Conservation (phyloP, 331 rosid species). For the Acacia concinna region DNA sequence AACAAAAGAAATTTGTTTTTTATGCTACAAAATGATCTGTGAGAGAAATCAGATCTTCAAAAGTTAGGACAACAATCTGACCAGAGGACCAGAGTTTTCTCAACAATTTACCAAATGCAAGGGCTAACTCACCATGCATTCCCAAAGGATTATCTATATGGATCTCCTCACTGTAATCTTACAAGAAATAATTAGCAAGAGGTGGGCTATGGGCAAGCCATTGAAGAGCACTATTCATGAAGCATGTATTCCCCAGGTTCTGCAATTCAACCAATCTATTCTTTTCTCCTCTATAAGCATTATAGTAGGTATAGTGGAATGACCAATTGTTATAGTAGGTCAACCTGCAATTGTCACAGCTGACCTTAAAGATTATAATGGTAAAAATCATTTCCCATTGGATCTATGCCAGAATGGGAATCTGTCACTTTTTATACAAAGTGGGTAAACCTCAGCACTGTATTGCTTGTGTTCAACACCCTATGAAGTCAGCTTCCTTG, state of each 20-base stretch:
- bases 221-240: constrained; percentile 92
- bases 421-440: constrained; percentile 76
- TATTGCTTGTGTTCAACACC: constrained; percentile 61
- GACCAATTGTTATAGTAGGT: constrained; percentile 83
- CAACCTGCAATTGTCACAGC: constrained; percentile 90
- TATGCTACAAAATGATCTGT: too few species aligned
- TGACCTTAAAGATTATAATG: constrained; percentile 84
- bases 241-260: constrained; percentile 96
- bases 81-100: constrained; percentile 97
- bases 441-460: constrained; percentile 81
- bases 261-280: constrained; percentile 96
- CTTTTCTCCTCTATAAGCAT: constrained; percentile 56
- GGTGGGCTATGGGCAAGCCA: constrained; percentile 95
- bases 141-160: constrained; percentile 91
- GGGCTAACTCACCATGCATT: constrained; percentile 94
- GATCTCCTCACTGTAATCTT: constrained; percentile 88
- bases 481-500: constrained; percentile 86
- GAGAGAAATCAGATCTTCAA: too few species aligned
- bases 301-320: constrained; percentile 62
- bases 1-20: too few species aligned
- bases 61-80: too few species aligned
- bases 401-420: constrained; percentile 59
- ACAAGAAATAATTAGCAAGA: constrained; percentile 79
- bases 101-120: constrained; percentile 90
- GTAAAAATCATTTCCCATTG: constrained; percentile 83